A percentile compares a stretch with the other conserved stretches of the same genome.
Conservation (phyloP, 2,329 filamentous ascomycete species). For the Colletotrichum caudatum region DNA sequence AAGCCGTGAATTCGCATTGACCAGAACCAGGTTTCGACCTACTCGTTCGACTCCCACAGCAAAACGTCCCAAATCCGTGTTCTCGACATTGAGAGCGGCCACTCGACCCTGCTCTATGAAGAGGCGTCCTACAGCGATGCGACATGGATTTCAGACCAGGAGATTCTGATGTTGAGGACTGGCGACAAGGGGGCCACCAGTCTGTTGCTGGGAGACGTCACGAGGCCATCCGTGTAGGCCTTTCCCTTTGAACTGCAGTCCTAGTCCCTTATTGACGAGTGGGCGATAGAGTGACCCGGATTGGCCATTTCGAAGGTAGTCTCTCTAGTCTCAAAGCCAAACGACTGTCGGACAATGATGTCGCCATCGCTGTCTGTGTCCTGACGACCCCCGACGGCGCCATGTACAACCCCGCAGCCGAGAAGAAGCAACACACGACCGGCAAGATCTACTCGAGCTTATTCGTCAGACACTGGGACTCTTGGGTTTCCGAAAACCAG, state of each 20-base stretch:
- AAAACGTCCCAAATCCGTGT: conserved; percentile 77
- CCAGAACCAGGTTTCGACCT: conserved; percentile 70
- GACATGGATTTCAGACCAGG: conserved; percentile 79
- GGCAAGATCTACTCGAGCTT: conserved; percentile 80
- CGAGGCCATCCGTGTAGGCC: conserved; percentile 55
- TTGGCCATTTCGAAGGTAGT: conserved; percentile 63
- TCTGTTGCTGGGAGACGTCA: conserved; percentile 57
- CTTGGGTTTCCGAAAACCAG: conserved; percentile 76
- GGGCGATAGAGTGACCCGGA: conserved; percentile 49
- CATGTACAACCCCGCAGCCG: conserved; percentile 74
- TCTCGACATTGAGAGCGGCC: conserved; percentile 75
- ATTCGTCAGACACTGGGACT: conserved; percentile 87
- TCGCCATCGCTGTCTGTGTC: conserved; percentile 71
- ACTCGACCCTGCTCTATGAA: conserved; percentile 74
- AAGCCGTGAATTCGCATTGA: conserved; percentile 13
- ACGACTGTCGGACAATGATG: conserved; percentile 59
- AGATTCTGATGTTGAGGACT: conserved; percentile 67
- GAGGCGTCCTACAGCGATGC: conserved; percentile 76
- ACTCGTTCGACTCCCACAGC: conserved; percentile 82
- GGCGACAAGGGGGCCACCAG: conserved; percentile 61
- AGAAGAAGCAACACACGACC: conserved; percentile 69
- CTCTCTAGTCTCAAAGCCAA: conserved; percentile 72
- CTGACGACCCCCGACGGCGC: conserved; percentile 76
- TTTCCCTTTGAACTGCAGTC: neutral
- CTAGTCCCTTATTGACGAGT: conserved; percentile 29